Conservation (phyloP, 202 grass and related monocot species). For the Zoysia matrella region DNA sequence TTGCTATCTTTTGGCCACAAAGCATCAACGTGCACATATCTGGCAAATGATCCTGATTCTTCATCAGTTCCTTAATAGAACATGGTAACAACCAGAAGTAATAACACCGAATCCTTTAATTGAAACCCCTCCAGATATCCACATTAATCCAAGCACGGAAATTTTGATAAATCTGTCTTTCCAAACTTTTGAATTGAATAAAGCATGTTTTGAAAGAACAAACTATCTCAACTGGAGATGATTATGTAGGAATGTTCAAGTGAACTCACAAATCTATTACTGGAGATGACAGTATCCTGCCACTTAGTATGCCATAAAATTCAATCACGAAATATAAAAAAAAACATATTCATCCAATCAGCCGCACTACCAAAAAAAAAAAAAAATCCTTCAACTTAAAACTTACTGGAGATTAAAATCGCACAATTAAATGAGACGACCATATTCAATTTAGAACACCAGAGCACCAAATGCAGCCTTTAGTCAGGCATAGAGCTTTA, state of each 20-base stretch:
- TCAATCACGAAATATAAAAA: neutral
- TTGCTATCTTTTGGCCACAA: too few species aligned
- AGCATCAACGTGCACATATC: neutral
- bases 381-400: neutral
- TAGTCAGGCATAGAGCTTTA: neutral
- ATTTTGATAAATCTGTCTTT: neutral
- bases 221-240: neutral
- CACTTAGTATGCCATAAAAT: neutral
- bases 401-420: constrained; percentile 2
- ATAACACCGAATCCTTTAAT: neutral
- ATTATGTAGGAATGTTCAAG: constrained; percentile 10
- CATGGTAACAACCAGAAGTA: neutral
- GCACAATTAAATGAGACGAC: neutral
- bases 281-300: neutral
- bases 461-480: neutral
- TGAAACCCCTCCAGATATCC: neutral
- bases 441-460: neutral
- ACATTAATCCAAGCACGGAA: neutral
- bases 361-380: too few species aligned
- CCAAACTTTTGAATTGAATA: neutral
- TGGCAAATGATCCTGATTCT: neutral
- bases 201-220: neutral
- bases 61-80: neutral
- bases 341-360: too few species aligned
- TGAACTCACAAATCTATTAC: neutral